phyloP scores from a whole-genome alignment of 768 basidiomycete genomes.

The Tylopilus plumbeoviolaceoides region DNA sequence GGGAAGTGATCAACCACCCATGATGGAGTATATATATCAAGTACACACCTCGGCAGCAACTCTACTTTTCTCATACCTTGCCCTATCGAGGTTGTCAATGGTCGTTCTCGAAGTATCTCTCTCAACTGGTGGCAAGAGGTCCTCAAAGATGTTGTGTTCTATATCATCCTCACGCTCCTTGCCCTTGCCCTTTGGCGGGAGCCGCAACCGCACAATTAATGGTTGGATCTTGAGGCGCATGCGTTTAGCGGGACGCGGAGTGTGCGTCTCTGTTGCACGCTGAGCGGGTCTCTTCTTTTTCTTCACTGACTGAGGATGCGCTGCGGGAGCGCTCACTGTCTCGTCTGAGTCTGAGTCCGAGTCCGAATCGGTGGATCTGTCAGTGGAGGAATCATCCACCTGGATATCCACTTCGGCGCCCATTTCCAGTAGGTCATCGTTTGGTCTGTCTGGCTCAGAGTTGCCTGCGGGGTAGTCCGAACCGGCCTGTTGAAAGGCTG shows the following conservation, averaged over 20 bases:
- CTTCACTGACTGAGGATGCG: conserved; percentile 17
- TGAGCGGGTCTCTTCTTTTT: conserved; percentile 25
- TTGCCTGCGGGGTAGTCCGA: conserved; percentile 11
- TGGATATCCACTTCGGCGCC: conserved; percentile 32
- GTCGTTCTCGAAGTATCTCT: conserved; percentile 69
- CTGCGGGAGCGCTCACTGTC: conserved; percentile 14
- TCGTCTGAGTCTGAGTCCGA: conserved; percentile 28
- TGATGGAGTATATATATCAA: not conserved
- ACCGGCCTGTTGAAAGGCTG: conserved; percentile 41
- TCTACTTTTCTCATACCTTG: conserved; percentile 69
- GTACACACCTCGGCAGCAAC: conserved; percentile 66
- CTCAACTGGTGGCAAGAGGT: conserved; percentile 63
- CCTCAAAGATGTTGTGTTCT: conserved; percentile 72
- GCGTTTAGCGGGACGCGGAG: conserved; percentile 39
- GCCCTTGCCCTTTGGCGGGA: conserved; percentile 61
- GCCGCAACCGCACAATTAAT: conserved; percentile 48
- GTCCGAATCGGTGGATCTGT: conserved; percentile 32
- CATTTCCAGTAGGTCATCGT: conserved; percentile 23
- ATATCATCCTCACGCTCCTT: conserved; percentile 67
- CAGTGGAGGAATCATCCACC: conserved; percentile 32
- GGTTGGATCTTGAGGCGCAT: conserved; percentile 43
- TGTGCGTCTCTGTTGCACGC: conserved; percentile 19
- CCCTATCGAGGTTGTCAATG: conserved; percentile 58
- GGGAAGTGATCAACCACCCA: conserved; percentile 7
- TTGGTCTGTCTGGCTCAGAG: conserved; percentile 28